Evolutionary conservation across 2,329 filamentous ascomycete genomes (phyloP).

Genomic region (Botrytis medusae): DNA sequence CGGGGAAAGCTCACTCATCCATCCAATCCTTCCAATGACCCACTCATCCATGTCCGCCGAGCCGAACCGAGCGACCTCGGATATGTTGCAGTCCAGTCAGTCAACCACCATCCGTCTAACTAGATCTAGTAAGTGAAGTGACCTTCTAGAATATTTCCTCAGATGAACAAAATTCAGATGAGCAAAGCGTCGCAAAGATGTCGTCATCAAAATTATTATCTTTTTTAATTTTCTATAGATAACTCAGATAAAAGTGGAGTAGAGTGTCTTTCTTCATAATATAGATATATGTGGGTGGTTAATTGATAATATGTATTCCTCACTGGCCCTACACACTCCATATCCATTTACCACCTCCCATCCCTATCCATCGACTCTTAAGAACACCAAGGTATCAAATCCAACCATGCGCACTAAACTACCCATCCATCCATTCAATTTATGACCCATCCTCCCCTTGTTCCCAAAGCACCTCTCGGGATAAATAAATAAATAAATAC

Average conservation of each 20-base stretch:
- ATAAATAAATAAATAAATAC: constrained; percentile 10
- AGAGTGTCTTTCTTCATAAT: not conserved
- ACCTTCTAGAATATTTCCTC: not conserved
- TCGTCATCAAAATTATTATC: no score
- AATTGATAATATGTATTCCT: constrained; percentile 9
- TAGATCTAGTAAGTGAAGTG: not conserved
- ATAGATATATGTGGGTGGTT: not conserved
- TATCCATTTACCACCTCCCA: constrained; percentile 6
- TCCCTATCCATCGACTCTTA: constrained; percentile 25
- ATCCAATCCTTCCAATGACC: no score
- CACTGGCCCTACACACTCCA: not conserved
- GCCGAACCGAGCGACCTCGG: not conserved
- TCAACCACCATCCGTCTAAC: not conserved
- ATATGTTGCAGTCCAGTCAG: not conserved
- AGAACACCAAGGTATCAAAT: constrained; percentile 37
- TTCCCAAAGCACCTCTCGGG: constrained; percentile 1
- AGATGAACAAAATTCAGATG: no score
- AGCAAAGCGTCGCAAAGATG: no score
- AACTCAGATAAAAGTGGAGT: not conserved
- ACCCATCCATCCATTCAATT: constrained; percentile 30
- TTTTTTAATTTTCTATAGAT: no score
- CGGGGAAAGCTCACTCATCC: not conserved
- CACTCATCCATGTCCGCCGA: not conserved
- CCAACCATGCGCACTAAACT: constrained; percentile 26
- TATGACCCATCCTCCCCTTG: constrained; percentile 24